Evolutionary conservation across 192 early-diverging fungal species (phyloP).

Genomic region (Coemansia sp.): DNA sequence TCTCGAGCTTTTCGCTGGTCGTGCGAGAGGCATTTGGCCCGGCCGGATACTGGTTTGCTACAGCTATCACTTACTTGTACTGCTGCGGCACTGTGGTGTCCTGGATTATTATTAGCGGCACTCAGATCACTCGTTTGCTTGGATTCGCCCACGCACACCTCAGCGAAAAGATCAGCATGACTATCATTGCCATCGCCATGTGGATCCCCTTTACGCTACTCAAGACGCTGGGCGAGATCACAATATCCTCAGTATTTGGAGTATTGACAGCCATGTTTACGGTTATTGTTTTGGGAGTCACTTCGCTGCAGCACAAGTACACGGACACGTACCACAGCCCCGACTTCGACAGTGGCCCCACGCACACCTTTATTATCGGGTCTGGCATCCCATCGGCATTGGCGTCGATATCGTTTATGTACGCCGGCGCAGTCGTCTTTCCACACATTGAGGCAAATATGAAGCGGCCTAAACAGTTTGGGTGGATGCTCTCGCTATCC

Average conservation of each 20-base stretch:
- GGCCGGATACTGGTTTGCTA: slow-evolving; percentile 63
- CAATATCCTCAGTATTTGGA: slow-evolving; percentile 72
- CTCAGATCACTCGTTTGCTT: slow-evolving; percentile 64
- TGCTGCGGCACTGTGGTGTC: slow-evolving; percentile 70
- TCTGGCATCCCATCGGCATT: slow-evolving; percentile 75
- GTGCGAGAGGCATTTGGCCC: slow-evolving; percentile 71
- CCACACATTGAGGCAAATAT: slow-evolving; percentile 85
- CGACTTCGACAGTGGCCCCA: slow-evolving; percentile 29
- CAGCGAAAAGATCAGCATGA: slow-evolving; percentile 62
- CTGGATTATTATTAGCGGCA: slow-evolving; percentile 78
- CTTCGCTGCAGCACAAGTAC: slow-evolving; percentile 42
- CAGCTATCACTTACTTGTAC: slow-evolving; percentile 59
- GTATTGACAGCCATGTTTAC: slow-evolving; percentile 69
- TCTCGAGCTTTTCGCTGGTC: slow-evolving; percentile 66
- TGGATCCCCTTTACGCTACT: slow-evolving; percentile 78
- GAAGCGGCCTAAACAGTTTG: slow-evolving; percentile 70
- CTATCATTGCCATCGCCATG: slow-evolving; percentile 66
- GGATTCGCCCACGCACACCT: slow-evolving; percentile 51
- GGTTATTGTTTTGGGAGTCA: slow-evolving; percentile 57
- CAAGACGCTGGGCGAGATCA: slow-evolving; percentile 81
- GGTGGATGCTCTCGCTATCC: slow-evolving; percentile 64
- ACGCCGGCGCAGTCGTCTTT: slow-evolving; percentile 82
- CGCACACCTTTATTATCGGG: slow-evolving; percentile 62
- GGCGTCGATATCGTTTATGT: slow-evolving; percentile 82
- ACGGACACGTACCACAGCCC: slow-evolving; percentile 44